Conservation (phyloP, 192 early-diverging fungal species). For the Allomyces macrogynus region DNA sequence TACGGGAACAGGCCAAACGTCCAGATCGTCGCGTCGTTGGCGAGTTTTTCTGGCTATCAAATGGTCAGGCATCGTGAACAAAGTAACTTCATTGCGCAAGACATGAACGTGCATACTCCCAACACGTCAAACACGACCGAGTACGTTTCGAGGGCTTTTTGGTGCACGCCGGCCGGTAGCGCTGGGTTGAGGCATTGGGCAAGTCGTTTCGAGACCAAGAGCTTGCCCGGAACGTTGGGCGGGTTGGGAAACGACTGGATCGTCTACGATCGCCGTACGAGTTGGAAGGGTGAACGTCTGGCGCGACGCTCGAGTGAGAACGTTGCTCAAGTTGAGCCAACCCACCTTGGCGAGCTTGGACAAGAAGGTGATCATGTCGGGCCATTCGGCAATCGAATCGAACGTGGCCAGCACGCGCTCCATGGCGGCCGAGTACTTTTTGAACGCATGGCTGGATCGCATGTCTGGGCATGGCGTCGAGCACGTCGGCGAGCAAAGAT, state of each 20-base stretch:
- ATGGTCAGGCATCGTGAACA: background rate
- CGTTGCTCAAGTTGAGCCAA: background rate
- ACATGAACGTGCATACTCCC: conserved; percentile 24
- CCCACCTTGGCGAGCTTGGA: conserved; percentile 55
- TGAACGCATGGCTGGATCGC: conserved; percentile 27
- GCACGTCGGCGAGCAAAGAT: too few species aligned
- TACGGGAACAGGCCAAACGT: conserved; percentile 82
- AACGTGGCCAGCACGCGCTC: conserved; percentile 78
- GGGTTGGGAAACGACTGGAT: conserved; percentile 61
- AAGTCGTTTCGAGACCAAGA: conserved; percentile 68
- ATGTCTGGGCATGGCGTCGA: too few species aligned
- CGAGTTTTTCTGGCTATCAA: conserved; percentile 44
- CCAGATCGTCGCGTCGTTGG: conserved; percentile 63
- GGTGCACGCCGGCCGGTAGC: conserved; percentile 82
- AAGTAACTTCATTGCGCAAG: background rate
- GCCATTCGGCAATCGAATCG: conserved; percentile 85
- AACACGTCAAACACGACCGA: conserved; percentile 50
- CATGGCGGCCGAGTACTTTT: conserved; percentile 58
- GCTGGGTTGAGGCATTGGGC: conserved; percentile 91
- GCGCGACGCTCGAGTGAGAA: background rate
- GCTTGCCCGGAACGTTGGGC: conserved; percentile 56
- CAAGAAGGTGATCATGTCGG: conserved; percentile 79
- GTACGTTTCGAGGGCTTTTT: conserved; percentile 79
- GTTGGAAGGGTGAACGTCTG: background rate
- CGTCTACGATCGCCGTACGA: conserved; percentile 17